These are phyloP conservation scores for Novakomyces olei DNA, from an alignment of 805 yeast species.

Conservation along the genomic window DNA sequence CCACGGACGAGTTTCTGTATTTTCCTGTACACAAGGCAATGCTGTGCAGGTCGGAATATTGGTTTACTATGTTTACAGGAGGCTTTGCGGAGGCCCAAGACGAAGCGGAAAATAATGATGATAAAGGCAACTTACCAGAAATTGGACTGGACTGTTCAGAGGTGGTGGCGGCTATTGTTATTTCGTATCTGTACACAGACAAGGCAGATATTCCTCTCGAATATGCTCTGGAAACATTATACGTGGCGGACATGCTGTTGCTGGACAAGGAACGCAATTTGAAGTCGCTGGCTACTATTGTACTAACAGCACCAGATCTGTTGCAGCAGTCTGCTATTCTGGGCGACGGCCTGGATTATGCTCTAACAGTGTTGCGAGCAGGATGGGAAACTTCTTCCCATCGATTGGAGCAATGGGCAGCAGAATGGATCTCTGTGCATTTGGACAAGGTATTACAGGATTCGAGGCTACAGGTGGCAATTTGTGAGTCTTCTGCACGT, in stretches of 20 bases:
- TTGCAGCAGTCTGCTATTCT: slow-evolving; percentile 21
- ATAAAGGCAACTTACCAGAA: too few relatives aligned
- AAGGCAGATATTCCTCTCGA: slow-evolving; percentile 25
- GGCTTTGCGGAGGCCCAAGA: slow-evolving; percentile 19
- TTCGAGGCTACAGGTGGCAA: slow-evolving; percentile 20
- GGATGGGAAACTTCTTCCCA: slow-evolving; percentile 50
- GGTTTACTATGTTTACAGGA: slow-evolving; percentile 38
- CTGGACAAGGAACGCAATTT: slow-evolving; percentile 42
- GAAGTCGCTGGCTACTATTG: slow-evolving; percentile 25
- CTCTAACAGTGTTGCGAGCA: slow-evolving; percentile 33
- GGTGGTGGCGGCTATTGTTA: slow-evolving; percentile 15
- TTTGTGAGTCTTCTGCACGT: slow-evolving; percentile 30
- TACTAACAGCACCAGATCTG: slow-evolving; percentile 11
- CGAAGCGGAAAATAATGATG: too few relatives aligned
- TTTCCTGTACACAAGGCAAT: slow-evolving; percentile 49
- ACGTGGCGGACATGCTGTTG: slow-evolving; percentile 31
- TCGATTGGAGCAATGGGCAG: slow-evolving; percentile 40
- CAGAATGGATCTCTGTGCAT: slow-evolving; percentile 33
- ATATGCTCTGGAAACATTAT: slow-evolving; percentile 32
- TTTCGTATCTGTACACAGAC: slow-evolving; percentile 40
- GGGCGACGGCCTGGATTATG: too few relatives aligned
- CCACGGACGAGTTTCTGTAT: too few relatives aligned
- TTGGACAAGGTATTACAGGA: slow-evolving; percentile 19
- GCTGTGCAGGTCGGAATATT: slow-evolving; percentile 39
- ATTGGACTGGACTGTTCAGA: neutral